Percentiles rank a stretch among this genome's conserved stretches.
These are phyloP conservation scores for Pseudogymnoascus sp. DNA, from an alignment of 2,329 filamentous ascomycete genomes.

Conservation along the genomic window DNA sequence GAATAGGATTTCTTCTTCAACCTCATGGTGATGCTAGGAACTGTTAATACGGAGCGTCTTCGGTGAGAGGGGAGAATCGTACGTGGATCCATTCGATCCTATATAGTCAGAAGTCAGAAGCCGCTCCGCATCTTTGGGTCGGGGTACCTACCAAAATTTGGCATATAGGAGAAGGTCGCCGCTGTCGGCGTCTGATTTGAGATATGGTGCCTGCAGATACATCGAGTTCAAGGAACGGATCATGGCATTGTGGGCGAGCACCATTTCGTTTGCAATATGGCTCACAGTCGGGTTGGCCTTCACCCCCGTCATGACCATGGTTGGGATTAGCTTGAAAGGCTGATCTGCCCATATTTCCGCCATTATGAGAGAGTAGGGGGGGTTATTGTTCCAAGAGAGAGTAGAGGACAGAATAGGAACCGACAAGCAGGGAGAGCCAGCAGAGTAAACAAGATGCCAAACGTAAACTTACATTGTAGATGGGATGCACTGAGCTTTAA, in stretches of 20 bases:
- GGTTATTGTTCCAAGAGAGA: not conserved
- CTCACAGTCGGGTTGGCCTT: not conserved
- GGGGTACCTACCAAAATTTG: not conserved
- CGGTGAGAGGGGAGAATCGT: slow-evolving; percentile 16
- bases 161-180: slow-evolving; percentile 23
- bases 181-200: slow-evolving; percentile 33
- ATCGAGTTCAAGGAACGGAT: slow-evolving; percentile 33
- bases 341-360: slow-evolving; percentile 20
- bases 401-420: not conserved
- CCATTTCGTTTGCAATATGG: slow-evolving; percentile 29
- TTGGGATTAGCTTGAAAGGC: slow-evolving; percentile 19
- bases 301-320: not conserved
- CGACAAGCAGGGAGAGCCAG: not conserved
- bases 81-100: slow-evolving; percentile 4
- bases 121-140: not conserved
- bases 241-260: slow-evolving; percentile 31
- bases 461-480: not conserved
- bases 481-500: not conserved
- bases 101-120: not conserved
- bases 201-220: slow-evolving; percentile 30
- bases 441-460: not conserved
- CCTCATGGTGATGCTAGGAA: slow-evolving; percentile 33
- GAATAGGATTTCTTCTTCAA: slow-evolving; percentile 35
- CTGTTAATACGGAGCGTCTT: slow-evolving; percentile 26
- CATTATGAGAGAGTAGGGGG: slow-evolving; percentile 12